Conservation (phyloP, 2,329 filamentous ascomycete genomes). For the Alternaria conjuncta region DNA sequence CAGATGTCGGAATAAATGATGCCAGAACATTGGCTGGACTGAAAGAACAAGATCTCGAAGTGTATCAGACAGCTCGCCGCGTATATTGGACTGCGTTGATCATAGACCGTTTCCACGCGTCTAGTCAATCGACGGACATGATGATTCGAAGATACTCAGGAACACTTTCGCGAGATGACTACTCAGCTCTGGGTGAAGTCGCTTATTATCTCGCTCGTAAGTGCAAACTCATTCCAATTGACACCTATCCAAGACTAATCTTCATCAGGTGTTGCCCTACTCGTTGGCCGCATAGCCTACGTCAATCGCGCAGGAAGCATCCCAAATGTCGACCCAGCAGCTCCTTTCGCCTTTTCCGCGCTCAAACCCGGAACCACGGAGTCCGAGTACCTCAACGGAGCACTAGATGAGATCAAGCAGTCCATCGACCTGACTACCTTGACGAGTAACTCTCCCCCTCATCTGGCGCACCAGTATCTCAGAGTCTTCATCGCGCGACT, state of each 20-base stretch:
- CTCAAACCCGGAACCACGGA: conserved; percentile 34
- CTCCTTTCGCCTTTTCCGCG: conserved; percentile 34
- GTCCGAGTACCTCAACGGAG: conserved; percentile 37
- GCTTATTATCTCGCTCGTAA: conserved; percentile 47
- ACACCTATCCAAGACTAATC: conserved; percentile 8
- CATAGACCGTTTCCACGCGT: conserved; percentile 47
- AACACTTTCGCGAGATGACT: conserved; percentile 41
- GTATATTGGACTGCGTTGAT: conserved; percentile 48
- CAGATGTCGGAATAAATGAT: conserved; percentile 42
- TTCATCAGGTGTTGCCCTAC: conserved; percentile 37
- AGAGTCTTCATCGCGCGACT: conserved; percentile 42
- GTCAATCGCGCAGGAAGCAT: conserved; percentile 38
- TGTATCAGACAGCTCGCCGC: conserved; percentile 39
- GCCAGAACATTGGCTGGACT: conserved; percentile 29
- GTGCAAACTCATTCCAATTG: conserved; percentile 9
- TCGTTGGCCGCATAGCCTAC: conserved; percentile 39
- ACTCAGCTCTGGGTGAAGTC: conserved; percentile 38
- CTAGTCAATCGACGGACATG: conserved; percentile 41
- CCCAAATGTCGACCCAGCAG: conserved; percentile 39
- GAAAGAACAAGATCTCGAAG: conserved; percentile 41
- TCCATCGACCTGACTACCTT: conserved; percentile 41
- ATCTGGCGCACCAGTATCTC: conserved; percentile 47
- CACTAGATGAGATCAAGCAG: conserved; percentile 40
- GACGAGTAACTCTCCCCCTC: conserved; percentile 36
- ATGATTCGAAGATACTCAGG: conserved; percentile 40